These are phyloP conservation scores for Plantago rigida DNA, from an alignment of 305 asterid genomes.

Conservation along the genomic window DNA sequence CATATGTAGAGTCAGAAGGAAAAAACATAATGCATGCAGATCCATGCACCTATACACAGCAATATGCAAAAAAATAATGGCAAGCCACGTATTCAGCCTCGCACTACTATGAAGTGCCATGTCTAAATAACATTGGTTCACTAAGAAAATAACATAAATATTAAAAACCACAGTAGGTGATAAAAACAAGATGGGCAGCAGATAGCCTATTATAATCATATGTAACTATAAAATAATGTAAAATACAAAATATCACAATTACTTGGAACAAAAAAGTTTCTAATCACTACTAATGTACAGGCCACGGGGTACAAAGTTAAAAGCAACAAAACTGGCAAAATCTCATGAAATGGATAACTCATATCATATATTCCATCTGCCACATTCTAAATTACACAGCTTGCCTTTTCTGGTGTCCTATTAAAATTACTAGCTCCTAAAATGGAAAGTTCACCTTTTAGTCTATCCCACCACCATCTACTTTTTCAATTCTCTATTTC, in stretches of 20 bases:
- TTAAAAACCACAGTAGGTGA: not conserved
- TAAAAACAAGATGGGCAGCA: constrained; percentile 3
- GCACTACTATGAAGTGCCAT: not conserved
- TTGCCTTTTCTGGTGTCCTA: too few species aligned
- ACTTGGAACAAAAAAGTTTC: not conserved
- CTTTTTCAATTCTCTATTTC: too few species aligned
- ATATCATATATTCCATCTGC: too few species aligned
- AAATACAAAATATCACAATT: not conserved
- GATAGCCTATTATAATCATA: too few species aligned
- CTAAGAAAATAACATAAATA: not conserved
- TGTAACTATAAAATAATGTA: not conserved
- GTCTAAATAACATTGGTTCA: not conserved
- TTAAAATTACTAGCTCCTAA: too few species aligned
- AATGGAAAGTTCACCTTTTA: too few species aligned
- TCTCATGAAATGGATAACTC: constrained; percentile 3
- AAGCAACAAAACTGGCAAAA: not conserved
- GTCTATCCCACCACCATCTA: too few species aligned
- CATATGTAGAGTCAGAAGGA: constrained; percentile 16
- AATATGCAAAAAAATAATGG: not conserved
- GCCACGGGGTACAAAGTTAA: not conserved
- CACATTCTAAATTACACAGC: too few species aligned
- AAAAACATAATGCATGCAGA: constrained; percentile 4
- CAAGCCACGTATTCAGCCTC: not conserved
- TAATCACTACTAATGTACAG: too few species aligned
- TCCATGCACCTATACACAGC: not conserved